Percentiles rank a stretch among this genome's conserved stretches.
phyloP scores from a whole-genome alignment of 495 filamentous ascomycete species.

The Penicillium antarcticum region DNA sequence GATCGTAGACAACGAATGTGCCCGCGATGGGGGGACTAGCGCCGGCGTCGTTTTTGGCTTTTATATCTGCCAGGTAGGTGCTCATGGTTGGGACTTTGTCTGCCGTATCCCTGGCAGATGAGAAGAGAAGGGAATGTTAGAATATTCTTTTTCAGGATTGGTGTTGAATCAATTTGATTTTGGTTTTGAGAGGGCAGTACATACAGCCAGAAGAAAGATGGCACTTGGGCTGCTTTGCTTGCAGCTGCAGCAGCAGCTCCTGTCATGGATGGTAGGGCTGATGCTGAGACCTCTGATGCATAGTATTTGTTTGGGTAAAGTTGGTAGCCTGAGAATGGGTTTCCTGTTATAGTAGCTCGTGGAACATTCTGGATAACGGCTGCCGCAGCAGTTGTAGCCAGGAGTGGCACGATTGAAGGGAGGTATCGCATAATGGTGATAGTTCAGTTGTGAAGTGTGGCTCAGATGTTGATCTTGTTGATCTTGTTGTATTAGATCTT shows the following conservation, averaged over 20 bases:
- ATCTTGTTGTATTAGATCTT: background rate
- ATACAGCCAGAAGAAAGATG: slow-evolving; percentile 70
- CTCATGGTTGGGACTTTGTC: slow-evolving; percentile 59
- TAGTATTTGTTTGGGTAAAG: slow-evolving; percentile 58
- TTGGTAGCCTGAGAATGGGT: slow-evolving; percentile 52
- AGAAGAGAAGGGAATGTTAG: too few species aligned
- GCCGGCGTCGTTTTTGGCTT: slow-evolving; percentile 53
- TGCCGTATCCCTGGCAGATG: slow-evolving; percentile 46
- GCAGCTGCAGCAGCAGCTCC: slow-evolving; percentile 34
- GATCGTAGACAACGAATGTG: slow-evolving; percentile 71
- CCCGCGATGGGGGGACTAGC: slow-evolving; percentile 41
- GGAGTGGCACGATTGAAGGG: slow-evolving; percentile 4
- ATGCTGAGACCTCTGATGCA: slow-evolving; percentile 49
- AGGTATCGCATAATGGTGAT: slow-evolving; percentile 10
- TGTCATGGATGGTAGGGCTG: slow-evolving; percentile 49
- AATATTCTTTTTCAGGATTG: background rate
- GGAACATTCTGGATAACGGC: slow-evolving; percentile 11
- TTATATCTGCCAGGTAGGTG: slow-evolving; percentile 51
- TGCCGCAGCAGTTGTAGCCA: slow-evolving; percentile 9
- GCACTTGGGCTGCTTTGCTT: slow-evolving; percentile 57
- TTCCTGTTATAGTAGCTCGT: slow-evolving; percentile 38
- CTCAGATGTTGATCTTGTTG: background rate
- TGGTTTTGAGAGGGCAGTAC: slow-evolving; percentile 4
- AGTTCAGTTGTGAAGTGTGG: background rate
- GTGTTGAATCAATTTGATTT: background rate